Percentiles rank a stretch among this genome's conserved stretches.
phyloP scores from a whole-genome alignment of 2,329 filamentous ascomycete genomes.

The Fusarium duplospermum region DNA sequence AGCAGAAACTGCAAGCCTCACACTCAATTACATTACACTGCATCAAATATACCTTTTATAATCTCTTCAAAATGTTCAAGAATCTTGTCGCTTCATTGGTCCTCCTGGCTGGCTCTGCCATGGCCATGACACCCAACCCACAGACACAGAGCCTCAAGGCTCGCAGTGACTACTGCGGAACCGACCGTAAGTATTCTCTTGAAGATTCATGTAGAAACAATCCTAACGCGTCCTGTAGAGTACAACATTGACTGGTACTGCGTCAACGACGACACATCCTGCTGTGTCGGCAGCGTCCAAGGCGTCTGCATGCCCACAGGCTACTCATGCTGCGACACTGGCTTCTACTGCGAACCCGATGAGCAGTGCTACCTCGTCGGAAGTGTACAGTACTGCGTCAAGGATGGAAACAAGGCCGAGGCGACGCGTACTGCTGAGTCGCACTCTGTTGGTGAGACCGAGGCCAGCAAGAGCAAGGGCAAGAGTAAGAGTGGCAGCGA shows the following conservation, averaged over 20 bases:
- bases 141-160: neutral
- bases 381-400: slow-evolving; percentile 13
- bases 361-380: slow-evolving; percentile 20
- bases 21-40: neutral
- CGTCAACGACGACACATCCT: slow-evolving; percentile 9
- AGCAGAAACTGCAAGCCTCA: neutral
- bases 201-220: neutral
- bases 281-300: slow-evolving; percentile 28
- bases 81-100: slow-evolving; percentile 1
- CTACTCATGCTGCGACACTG: slow-evolving; percentile 32
- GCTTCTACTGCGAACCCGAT: slow-evolving; percentile 30
- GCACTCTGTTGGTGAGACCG: slow-evolving; percentile 13
- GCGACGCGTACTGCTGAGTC: slow-evolving; percentile 11
- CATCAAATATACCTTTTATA: neutral
- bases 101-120: slow-evolving; percentile 5
- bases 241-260: slow-evolving; percentile 21
- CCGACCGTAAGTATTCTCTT: slow-evolving; percentile 9
- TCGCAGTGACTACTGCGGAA: slow-evolving; percentile 19
- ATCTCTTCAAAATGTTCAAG: slow-evolving; percentile 2
- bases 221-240: slow-evolving; percentile 8
- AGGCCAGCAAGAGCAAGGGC: neutral
- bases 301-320: slow-evolving; percentile 33
- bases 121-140: slow-evolving; percentile 8
- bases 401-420: neutral
- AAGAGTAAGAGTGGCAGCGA: neutral